Conservation (phyloP, 2,329 filamentous ascomycete genomes). For the Colletotrichum phormii region DNA sequence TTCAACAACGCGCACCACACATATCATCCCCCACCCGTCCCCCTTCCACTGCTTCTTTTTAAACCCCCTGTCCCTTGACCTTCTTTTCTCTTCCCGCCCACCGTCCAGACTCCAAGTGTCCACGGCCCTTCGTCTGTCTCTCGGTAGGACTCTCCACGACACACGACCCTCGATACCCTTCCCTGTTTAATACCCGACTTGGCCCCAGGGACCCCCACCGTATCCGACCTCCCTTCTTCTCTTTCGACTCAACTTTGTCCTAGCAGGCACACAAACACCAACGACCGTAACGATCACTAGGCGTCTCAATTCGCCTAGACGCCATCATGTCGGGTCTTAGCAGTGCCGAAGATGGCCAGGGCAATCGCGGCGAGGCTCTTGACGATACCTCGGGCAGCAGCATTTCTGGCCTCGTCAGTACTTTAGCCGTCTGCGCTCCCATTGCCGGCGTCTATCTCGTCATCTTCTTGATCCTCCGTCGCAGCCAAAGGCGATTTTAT, state of each 20-base stretch:
- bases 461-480: constrained; percentile 59
- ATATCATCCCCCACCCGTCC: constrained; percentile 25
- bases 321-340: constrained; percentile 26
- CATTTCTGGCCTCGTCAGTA: constrained; percentile 54
- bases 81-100: not conserved
- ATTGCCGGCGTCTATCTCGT: constrained; percentile 55
- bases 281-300: not conserved
- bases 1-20: constrained; percentile 4
- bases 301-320: not conserved
- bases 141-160: constrained; percentile 3
- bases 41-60: not conserved
- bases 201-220: constrained; percentile 28
- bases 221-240: not conserved
- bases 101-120: not conserved
- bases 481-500: constrained; percentile 59
- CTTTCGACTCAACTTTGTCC: not conserved
- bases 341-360: constrained; percentile 2
- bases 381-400: constrained; percentile 7
- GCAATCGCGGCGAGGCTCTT: constrained; percentile 13
- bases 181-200: constrained; percentile 32
- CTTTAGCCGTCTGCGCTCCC: constrained; percentile 63
- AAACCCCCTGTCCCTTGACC: not conserved
- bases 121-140: constrained; percentile 9
- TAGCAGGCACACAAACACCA: not conserved
- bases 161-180: constrained; percentile 8